These are phyloP conservation scores for Cadophora malorum DNA, from an alignment of 2,329 filamentous ascomycete species.

Conservation along the genomic window DNA sequence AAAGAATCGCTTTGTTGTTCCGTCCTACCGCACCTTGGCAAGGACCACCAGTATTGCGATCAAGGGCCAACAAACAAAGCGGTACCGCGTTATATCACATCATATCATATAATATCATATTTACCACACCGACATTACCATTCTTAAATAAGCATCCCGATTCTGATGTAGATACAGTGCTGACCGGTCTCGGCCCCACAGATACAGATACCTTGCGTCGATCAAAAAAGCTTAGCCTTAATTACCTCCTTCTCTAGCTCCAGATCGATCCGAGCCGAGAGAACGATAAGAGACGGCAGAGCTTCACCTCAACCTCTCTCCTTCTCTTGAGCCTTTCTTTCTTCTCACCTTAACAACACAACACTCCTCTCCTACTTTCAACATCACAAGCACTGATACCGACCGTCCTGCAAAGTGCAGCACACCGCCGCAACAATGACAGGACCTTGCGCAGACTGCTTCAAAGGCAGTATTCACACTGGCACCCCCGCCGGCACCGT, in stretches of 20 bases:
- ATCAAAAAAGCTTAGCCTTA: conserved; percentile 11
- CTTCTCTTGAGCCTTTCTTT: neutral
- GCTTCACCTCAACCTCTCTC: neutral
- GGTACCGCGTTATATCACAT: neutral
- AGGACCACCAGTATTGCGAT: neutral
- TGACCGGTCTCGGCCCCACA: neutral
- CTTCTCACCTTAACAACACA: neutral
- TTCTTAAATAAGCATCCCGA: neutral
- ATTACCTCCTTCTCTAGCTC: neutral
- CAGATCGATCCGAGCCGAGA: conserved; percentile 1
- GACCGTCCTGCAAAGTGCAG: neutral
- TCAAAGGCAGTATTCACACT: conserved; percentile 49
- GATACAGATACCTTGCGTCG: neutral
- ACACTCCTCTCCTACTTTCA: neutral
- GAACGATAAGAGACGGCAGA: conserved; percentile 10
- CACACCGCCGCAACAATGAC: conserved; percentile 6
- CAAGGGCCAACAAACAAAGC: neutral
- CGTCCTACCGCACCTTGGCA: neutral
- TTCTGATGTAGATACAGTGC: neutral
- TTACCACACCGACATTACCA: neutral
- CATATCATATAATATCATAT: neutral
- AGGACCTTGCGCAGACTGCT: conserved; percentile 42
- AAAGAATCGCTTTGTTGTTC: conserved; percentile 9
- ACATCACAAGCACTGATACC: neutral
- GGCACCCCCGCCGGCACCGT: conserved; percentile 49